Evolutionary conservation across 148 eudicot species (phyloP).

Genomic region (Rhododendron ovatum): DNA sequence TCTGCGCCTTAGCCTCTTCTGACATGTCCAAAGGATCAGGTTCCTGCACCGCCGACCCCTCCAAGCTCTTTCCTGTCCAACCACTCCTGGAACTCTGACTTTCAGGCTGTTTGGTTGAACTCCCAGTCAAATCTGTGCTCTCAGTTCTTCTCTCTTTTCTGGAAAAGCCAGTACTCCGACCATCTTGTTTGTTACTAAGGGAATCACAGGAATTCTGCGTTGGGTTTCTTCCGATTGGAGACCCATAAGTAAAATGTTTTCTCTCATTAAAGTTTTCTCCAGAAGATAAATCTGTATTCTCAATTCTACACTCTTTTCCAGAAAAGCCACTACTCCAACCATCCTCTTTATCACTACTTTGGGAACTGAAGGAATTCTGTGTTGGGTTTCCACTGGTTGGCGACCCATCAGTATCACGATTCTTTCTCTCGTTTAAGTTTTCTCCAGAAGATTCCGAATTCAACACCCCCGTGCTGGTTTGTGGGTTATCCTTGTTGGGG

Average conservation of each 20-base stretch:
- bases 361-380: constrained; percentile 8
- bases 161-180: constrained; percentile 4
- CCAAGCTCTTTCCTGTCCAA: constrained; percentile 77
- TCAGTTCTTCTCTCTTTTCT: constrained; percentile 11
- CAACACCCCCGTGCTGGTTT: constrained; percentile 2
- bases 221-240: constrained; percentile 10
- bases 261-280: constrained; percentile 13
- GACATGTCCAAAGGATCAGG: constrained; percentile 93
- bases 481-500: constrained; percentile 12
- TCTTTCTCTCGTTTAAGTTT: constrained; percentile 5
- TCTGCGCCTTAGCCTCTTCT: constrained; percentile 92
- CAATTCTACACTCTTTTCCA: background rate
- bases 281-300: background rate
- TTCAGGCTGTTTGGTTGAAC: constrained; percentile 14
- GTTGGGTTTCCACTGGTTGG: constrained; percentile 12
- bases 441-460: constrained; percentile 14
- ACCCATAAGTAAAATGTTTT: background rate
- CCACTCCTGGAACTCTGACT: constrained; percentile 23
- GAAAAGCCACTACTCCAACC: background rate
- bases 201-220: constrained; percentile 7
- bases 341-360: constrained; percentile 8
- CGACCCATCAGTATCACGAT: background rate
- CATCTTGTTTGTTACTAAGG: constrained; percentile 3
- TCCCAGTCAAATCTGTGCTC: constrained; percentile 4
- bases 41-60: constrained; percentile 90